A percentile compares a stretch with the other conserved stretches of the same genome.
Conservation (phyloP, 805 yeast genomes). For the Yarrowia sp. region DNA sequence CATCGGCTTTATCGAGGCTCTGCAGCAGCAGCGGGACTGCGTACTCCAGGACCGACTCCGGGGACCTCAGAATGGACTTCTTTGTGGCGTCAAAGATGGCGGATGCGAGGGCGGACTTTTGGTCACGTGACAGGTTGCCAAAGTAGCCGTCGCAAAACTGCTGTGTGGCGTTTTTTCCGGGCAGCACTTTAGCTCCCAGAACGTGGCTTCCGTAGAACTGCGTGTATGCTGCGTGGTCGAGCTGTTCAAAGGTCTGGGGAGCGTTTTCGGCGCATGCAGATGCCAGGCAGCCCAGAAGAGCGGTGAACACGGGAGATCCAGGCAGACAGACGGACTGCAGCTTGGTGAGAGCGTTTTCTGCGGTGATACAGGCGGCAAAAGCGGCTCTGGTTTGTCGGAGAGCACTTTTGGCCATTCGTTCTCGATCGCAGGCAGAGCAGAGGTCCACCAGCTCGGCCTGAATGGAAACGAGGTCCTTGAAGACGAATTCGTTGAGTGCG, state of each 20-base stretch:
- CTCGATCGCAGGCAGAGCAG: slow-evolving; percentile 3
- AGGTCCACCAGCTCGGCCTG: slow-evolving; percentile 30
- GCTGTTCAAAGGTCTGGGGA: slow-evolving; percentile 13
- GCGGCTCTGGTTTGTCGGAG: slow-evolving; percentile 29
- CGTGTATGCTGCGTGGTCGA: neutral
- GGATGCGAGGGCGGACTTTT: neutral
- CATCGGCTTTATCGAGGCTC: neutral
- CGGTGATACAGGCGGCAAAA: slow-evolving; percentile 4
- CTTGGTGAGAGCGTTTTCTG: neutral
- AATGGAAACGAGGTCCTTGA: slow-evolving; percentile 9
- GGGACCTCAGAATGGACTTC: slow-evolving; percentile 21
- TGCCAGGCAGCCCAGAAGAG: slow-evolving; percentile 21
- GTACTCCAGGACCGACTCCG: slow-evolving; percentile 17
- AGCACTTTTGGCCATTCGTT: slow-evolving; percentile 24
- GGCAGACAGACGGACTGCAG: neutral
- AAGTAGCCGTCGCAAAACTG: slow-evolving; percentile 19
- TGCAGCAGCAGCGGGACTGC: slow-evolving; percentile 4
- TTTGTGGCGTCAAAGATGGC: slow-evolving; percentile 2
- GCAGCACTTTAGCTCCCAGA: slow-evolving; percentile 10
- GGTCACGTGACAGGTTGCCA: neutral
- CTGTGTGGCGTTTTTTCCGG: neutral
- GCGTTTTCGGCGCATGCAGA: slow-evolving; percentile 32
- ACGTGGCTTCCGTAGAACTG: slow-evolving; percentile 3
- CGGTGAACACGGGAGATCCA: neutral
- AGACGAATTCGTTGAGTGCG: slow-evolving; percentile 18